Base-by-base conservation (phyloP, 2,329 filamentous ascomycete genomes). In the Sporothrix globosa region DNA sequence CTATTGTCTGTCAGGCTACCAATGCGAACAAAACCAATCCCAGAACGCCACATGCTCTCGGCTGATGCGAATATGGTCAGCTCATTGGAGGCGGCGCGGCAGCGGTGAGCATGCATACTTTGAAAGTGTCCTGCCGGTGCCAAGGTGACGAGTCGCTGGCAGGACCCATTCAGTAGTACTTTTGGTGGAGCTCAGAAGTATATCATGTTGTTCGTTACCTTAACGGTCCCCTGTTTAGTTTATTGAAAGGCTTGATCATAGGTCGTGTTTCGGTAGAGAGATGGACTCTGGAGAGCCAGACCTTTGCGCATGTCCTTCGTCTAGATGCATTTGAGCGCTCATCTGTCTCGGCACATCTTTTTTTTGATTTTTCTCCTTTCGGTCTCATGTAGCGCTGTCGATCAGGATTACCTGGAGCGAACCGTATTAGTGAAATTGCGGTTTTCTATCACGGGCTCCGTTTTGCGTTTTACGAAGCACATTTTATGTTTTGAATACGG, bases 361-460 rank as follows among this genome's bases (percentile, higher is more conserved):
- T 63, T 27, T 17, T 17, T 14, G 27, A 34, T 41, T 2, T 17
- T 46, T 63, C 39, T 27, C 39, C 4, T 46, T 27, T 19, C 27
- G 58, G 58, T 63, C 58, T 63, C 39, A 46, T 63, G 53, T 56
- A 21, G 39, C 21, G 14, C 34, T 63, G 58, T 63, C 58, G 58
- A 63, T 46, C 58, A 46, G 58, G 58, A 27, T 3, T 44, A n/a
- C 44, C 58, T 61, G n/a, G 58, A 63, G 58, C 58, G 58, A 24
- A 27, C 39, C 58, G 41, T 63, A 46, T 27, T 63, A 6, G 39
- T 63, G 39, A 63, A 27, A 63, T 63, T 63, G 21, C 21, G 58
- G 58, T 44, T 17, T 13, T 14, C n/a, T 58, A 44, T 44, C 41
- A 17, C 14, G 3, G 41, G 11, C 41, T 11, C 14, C 41, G 41